Evolutionary conservation across 176 grass and related monocot genomes (phyloP), one percentile per base, ranked within the genome.

Genomic region (Raddia guianensis): DNA sequence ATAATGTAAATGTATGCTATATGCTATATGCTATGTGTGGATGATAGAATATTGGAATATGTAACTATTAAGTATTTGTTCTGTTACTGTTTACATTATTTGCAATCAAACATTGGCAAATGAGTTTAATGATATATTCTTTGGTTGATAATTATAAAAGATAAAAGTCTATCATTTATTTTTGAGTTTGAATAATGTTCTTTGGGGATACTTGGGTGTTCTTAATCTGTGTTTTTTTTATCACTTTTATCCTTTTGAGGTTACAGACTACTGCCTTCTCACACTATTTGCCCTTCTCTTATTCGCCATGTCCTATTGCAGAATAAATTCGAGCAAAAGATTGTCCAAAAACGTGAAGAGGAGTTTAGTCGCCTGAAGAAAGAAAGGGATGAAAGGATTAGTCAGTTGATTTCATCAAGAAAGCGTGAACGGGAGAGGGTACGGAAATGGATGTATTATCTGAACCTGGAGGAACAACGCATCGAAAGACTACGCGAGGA

Each of bases 391-490:
- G 96, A 95, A 51, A 85, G 65, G 15, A 90, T 95, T 44, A 87
- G 68, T 72, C 93, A 99, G 18, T 74, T 89, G 32, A 51, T 99
- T 53, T 79, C 96, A 50, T 88, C 82, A 75, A 86, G 92, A 74
- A 99, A 82, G 74, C 83, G 37, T 68, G 96, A 93, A 87, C 86
- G 89, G 53, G 96, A 99, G 72, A 92, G 71, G 9, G 84, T 92
- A 51, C 86, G 96, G 47, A 99, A 99, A 74, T 84, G 93, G 57
- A 91, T 99, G 53, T 91, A 79, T 65, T 93, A 79, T 72, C 66
- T 99, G 15, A 91, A 87, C 73, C 11, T 86, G 61, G 96, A 99
- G 79, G 90, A 99, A 80, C 86, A 99, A 66, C 75, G 92, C 10
- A 55, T 93, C 11, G 50, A 84, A 54, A 89, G 60, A 62, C 42